Percentiles rank a stretch among this genome's conserved stretches.
Evolutionary conservation across 163 green algal genomes (phyloP).

Genomic region (Coccomyxa subellipsoidea): DNA sequence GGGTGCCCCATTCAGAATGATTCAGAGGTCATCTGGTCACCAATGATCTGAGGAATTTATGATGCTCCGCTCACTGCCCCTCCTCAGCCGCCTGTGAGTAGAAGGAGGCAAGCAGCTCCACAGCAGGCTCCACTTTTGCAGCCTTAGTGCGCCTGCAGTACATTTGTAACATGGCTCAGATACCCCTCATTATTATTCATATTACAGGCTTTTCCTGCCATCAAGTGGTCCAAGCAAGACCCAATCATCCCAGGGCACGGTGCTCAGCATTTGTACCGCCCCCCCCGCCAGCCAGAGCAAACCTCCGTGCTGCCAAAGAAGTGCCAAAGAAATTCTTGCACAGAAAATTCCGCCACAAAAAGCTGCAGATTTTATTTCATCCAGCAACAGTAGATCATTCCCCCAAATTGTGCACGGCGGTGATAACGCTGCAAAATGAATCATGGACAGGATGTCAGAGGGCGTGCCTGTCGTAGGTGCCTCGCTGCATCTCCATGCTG

Average conservation of each 20-base stretch:
- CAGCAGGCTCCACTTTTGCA: constrained; percentile 52
- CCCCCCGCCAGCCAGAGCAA: too few species aligned
- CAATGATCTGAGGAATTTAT: not conserved
- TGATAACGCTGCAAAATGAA: too few species aligned
- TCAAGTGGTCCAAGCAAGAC: too few species aligned
- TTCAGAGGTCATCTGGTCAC: not conserved
- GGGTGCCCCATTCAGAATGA: not conserved
- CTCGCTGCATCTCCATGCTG: constrained; percentile 50
- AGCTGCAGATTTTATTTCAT: not conserved
- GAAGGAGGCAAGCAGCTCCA: constrained; percentile 41
- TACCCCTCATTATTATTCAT: too few species aligned
- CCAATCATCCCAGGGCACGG: too few species aligned
- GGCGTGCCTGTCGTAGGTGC: constrained; percentile 55
- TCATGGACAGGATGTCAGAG: too few species aligned
- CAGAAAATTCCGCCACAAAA: not conserved
- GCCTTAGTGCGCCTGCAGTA: constrained; percentile 32
- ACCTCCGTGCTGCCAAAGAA: too few species aligned
- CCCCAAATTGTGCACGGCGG: too few species aligned
- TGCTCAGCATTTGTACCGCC: too few species aligned
- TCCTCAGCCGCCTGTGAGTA: constrained; percentile 9
- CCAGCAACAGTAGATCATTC: not conserved
- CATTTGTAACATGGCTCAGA: not conserved
- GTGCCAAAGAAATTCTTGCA: not conserved
- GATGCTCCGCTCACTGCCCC: not conserved
- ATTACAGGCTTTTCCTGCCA: too few species aligned